These are phyloP conservation scores for Pseudevernia furfuracea DNA, from an alignment of 495 filamentous ascomycete genomes.

Conservation along the genomic window DNA sequence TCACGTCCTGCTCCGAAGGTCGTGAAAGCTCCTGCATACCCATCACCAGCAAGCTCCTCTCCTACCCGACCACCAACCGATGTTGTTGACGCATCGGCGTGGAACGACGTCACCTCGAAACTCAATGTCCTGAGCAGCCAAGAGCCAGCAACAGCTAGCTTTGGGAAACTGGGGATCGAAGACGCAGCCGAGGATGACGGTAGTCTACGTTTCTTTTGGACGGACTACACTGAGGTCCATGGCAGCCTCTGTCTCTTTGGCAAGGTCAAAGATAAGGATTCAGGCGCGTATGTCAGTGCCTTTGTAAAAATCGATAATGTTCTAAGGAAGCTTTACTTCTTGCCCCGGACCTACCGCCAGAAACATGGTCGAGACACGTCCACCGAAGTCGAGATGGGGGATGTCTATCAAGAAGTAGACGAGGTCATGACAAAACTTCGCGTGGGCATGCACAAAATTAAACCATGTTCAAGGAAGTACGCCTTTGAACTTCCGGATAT, in stretches of 20 bases:
- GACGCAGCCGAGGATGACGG: constrained; percentile 87
- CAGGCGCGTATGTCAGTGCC: constrained; percentile 70
- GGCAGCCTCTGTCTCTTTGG: constrained; percentile 91
- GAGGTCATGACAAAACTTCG: constrained; percentile 72
- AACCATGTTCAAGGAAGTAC: constrained; percentile 81
- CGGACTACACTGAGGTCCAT: constrained; percentile 90
- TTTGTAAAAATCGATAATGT: constrained; percentile 97
- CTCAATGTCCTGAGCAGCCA: constrained; percentile 77
- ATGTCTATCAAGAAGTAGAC: constrained; percentile 85
- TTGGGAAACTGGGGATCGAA: constrained; percentile 73
- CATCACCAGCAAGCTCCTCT: constrained; percentile 69
- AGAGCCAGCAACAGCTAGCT: constrained; percentile 48
- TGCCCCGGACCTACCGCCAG: constrained; percentile 67
- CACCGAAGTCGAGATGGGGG: constrained; percentile 78
- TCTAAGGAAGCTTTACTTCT: constrained; percentile 83
- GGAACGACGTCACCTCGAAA: constrained; percentile 80
- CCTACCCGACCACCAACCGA: constrained; percentile 53
- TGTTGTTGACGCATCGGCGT: constrained; percentile 68
- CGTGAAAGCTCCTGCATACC: constrained; percentile 55
- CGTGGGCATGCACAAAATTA: constrained; percentile 88
- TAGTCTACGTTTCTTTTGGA: constrained; percentile 90
- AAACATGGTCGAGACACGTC: constrained; percentile 58
- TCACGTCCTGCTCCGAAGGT: constrained; percentile 68
- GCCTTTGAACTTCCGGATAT: constrained; percentile 87
- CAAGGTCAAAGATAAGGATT: constrained; percentile 88